Percentiles rank a stretch among this genome's conserved stretches.
Evolutionary conservation across 2,329 filamentous ascomycete species (phyloP).

Genomic region (Pleomassaria siparia): DNA sequence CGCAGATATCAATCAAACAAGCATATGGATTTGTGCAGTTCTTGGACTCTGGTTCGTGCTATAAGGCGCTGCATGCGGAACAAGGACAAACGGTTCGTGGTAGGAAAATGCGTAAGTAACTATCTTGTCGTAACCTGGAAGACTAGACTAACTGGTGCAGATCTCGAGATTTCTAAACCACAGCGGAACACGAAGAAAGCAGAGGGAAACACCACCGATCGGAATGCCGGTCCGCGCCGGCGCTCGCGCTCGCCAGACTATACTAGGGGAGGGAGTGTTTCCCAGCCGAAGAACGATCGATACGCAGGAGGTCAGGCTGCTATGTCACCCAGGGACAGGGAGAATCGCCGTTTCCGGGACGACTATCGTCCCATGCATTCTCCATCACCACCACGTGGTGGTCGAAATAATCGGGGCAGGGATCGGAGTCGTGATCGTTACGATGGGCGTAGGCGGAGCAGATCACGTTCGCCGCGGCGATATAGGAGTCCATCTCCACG

Average conservation of each 20-base stretch:
- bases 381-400: conserved; percentile 47
- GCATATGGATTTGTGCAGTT: conserved; percentile 98
- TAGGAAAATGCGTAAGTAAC: conserved; percentile 83
- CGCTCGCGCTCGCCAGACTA: conserved; percentile 67
- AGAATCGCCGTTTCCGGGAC: conserved; percentile 60
- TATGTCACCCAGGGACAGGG: conserved; percentile 47
- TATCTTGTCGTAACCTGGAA: neutral
- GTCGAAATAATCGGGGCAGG: conserved; percentile 37
- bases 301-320: conserved; percentile 39
- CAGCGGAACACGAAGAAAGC: conserved; percentile 75
- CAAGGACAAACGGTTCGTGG: conserved; percentile 82
- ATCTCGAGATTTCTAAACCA: conserved; percentile 85
- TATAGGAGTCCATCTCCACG: conserved; percentile 66
- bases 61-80: conserved; percentile 71
- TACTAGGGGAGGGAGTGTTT: conserved; percentile 44
- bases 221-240: conserved; percentile 46
- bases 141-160: conserved; percentile 51
- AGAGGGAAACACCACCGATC: conserved; percentile 38
- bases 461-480: conserved; percentile 70
- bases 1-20: conserved; percentile 94
- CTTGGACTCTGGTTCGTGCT: conserved; percentile 72
- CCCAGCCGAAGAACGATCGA: conserved; percentile 52
- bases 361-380: conserved; percentile 57
- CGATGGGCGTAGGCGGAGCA: conserved; percentile 54
- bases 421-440: conserved; percentile 51